A percentile compares a stretch with the other conserved stretches of the same genome.
phyloP scores from a whole-genome alignment of 352 stramenopile genomes.

The Elongisporangium undulatum region DNA sequence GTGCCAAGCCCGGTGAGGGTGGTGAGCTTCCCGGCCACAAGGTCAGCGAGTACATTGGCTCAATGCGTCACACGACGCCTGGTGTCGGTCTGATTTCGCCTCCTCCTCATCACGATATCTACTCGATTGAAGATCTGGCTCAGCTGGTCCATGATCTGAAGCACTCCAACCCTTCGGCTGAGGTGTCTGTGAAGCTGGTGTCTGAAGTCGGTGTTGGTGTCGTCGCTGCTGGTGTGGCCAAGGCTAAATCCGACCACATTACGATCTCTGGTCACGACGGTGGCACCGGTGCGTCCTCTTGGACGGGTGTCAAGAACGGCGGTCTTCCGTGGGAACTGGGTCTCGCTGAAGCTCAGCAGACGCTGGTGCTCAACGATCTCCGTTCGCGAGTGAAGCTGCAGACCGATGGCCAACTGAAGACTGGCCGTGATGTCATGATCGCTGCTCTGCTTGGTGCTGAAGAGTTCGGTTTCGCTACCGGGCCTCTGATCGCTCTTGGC shows the following conservation, averaged over 20 bases:
- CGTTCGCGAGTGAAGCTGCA: constrained; percentile 91
- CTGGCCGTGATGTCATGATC: constrained; percentile 91
- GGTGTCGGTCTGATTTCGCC: constrained; percentile 96
- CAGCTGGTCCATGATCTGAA: constrained; percentile 98
- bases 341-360: constrained; percentile 96
- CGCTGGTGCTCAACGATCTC: constrained; percentile 94
- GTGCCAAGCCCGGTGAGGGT: constrained; percentile 95
- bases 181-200: constrained; percentile 96
- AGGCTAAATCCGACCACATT: constrained; percentile 94
- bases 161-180: constrained; percentile 91
- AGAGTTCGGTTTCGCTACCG: constrained; percentile 95
- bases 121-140: constrained; percentile 97
- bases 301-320: constrained; percentile 93
- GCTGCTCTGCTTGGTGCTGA: constrained; percentile 93
- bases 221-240: constrained; percentile 89
- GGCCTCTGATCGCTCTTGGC: constrained; percentile 93
- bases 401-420: constrained; percentile 96
- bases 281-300: constrained; percentile 93
- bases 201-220: constrained; percentile 96
- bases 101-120: constrained; percentile 97
- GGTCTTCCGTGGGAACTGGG: constrained; percentile 95
- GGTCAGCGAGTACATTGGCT: constrained; percentile 95
- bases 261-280: constrained; percentile 94
- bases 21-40: constrained; percentile 96
- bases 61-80: constrained; percentile 94